Evolutionary conservation across 768 basidiomycete species (phyloP), one percentile per base, ranked within the genome.

Genomic region (Collybia mongolica): DNA sequence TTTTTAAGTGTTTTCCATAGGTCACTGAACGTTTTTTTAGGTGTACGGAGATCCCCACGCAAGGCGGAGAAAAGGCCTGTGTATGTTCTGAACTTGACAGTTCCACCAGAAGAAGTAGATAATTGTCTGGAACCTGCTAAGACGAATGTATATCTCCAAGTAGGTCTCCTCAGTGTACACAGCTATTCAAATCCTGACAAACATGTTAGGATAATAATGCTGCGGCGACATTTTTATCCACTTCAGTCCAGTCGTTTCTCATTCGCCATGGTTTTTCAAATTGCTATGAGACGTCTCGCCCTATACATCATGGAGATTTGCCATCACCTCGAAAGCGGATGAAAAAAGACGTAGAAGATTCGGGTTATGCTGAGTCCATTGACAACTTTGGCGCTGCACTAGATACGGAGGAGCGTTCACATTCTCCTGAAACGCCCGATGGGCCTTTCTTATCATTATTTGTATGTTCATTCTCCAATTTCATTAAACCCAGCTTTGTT

Each of bases 81-180:
- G 52, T 98, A 90, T 64, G 86, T 93, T 40, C 71, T 98, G 41
- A 84, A 90, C 61, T 61, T 98, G 51, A 74, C 71, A 7, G 68
- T 94, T 17, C 83, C 91, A 39, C 69, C 82, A 2, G 68, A 72
- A 20, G 72, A 83, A 22, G 72, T 97, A 7, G 93, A 97, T 60
- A 86, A 88, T 49, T 82, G 82, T 52, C 61, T 93, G 23, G 92
- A 90, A 55, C 91, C 93, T n/a, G 72, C 80, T 15, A 95, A 94
- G 70, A 70, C 72, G 3, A 60, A 71, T 5, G 73, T 94, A 26
- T 79, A 86, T 48, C 72, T 95, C 40, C 76, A 81, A 67, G 94
- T 92, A 62, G 56, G 72, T 56, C 43, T 40, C 4, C 44, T 48
- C 11, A 50, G 14, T 35, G 14, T 26, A 6, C 32, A 54, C 48